A percentile compares a stretch with the other conserved stretches of the same genome.
These are phyloP conservation scores for Actinomucor elegans DNA, from an alignment of 371 early-diverging fungal genomes.

Conservation along the genomic window DNA sequence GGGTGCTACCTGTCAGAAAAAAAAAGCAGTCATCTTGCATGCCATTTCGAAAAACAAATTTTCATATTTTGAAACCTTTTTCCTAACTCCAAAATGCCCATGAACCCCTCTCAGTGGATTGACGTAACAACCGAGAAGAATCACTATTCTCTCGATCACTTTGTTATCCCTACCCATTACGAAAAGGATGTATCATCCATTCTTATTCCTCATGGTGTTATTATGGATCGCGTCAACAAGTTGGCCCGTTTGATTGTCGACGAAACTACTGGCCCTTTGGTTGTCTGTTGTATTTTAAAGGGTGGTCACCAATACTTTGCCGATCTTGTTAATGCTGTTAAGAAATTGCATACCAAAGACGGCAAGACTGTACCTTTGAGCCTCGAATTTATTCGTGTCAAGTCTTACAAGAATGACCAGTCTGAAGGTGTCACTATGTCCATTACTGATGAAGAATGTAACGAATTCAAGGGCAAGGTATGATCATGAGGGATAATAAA, in stretches of 20 bases:
- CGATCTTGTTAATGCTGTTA: conserved; percentile 84
- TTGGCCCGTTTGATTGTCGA: conserved; percentile 75
- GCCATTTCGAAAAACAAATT: too few species aligned
- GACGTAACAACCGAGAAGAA: conserved; percentile 72
- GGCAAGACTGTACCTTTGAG: conserved; percentile 79
- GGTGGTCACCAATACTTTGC: conserved; percentile 89
- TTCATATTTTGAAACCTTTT: too few species aligned
- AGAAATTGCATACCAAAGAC: conserved; percentile 74
- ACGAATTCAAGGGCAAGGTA: conserved; percentile 79
- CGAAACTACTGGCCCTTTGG: conserved; percentile 69
- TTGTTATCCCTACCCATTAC: conserved; percentile 89
- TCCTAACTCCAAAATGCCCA: conserved; percentile 36
- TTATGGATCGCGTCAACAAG: conserved; percentile 87
- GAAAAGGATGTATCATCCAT: conserved; percentile 79
- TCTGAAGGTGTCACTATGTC: conserved; percentile 90
- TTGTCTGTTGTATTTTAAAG: conserved; percentile 92
- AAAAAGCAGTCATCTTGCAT: too few species aligned
- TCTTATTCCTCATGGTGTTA: conserved; percentile 91
- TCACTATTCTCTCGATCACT: conserved; percentile 79
- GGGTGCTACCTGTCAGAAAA: too few species aligned
- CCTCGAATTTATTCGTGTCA: conserved; percentile 91
- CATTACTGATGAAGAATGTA: conserved; percentile 82
- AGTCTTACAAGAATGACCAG: conserved; percentile 81
- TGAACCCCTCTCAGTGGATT: conserved; percentile 74
- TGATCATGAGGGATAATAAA: too few species aligned